Percentiles rank a stretch among this genome's conserved stretches.
These are phyloP conservation scores for Cercospora brassicicola DNA, from an alignment of 2,329 filamentous ascomycete species.

Conservation along the genomic window DNA sequence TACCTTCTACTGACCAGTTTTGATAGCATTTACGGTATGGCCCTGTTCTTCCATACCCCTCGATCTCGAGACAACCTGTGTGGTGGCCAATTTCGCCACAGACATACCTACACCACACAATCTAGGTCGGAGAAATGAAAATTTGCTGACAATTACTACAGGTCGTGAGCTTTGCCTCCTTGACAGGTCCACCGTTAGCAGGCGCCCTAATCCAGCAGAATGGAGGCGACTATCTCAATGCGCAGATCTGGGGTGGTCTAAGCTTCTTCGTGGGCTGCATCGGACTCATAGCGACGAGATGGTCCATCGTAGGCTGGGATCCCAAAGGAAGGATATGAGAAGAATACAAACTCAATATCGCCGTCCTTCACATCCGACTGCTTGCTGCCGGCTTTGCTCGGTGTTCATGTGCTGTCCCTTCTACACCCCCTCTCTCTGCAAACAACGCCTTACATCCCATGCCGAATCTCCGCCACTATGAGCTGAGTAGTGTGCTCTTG, in stretches of 20 bases:
- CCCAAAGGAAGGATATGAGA: constrained; percentile 32
- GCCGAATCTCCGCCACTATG: background rate
- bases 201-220: constrained; percentile 47
- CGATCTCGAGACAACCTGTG: background rate
- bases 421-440: background rate
- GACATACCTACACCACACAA: background rate
- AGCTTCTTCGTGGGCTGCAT: constrained; percentile 34
- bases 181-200: constrained; percentile 51
- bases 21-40: constrained; percentile 39
- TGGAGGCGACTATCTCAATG: constrained; percentile 46
- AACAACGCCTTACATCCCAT: background rate
- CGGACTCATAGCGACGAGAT: constrained; percentile 33
- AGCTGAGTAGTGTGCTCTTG: background rate
- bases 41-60: background rate
- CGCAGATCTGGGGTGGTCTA: constrained; percentile 49
- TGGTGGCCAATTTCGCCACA: background rate
- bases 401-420: background rate
- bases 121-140: background rate
- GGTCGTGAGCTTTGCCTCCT: constrained; percentile 47
- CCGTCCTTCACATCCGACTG: background rate
- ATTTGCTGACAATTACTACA: background rate
- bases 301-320: constrained; percentile 34
- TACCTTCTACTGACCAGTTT: too few species aligned
- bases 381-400: background rate
- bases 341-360: background rate